phyloP scores from a whole-genome alignment of 768 basidiomycete species.

The Russula vinacea region DNA sequence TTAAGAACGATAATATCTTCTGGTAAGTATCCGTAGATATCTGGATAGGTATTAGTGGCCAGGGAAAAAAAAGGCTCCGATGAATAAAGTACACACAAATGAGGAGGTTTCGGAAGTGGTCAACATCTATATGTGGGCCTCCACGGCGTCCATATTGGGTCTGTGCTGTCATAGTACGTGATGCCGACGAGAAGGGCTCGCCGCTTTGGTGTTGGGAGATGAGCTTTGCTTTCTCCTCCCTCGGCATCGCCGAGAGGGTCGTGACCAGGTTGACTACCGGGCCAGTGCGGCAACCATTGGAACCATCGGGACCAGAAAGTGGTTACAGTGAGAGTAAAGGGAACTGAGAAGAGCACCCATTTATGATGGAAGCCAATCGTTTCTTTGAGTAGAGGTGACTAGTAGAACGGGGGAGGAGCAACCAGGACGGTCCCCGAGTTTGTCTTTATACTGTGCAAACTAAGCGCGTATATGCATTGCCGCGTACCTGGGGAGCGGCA shows the following conservation, averaged over 20 bases:
- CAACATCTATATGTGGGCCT: conserved; percentile 21
- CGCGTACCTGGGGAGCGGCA: no score
- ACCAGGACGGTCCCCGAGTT: neutral
- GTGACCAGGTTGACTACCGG: no score
- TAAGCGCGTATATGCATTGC: neutral
- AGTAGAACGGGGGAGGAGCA: neutral
- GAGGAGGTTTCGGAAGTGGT: conserved; percentile 22
- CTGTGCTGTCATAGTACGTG: neutral
- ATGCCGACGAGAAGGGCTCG: conserved; percentile 31
- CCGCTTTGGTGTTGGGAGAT: neutral
- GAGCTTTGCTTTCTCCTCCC: neutral
- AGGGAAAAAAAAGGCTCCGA: neutral
- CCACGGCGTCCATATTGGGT: conserved; percentile 2
- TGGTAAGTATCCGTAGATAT: conserved; percentile 18
- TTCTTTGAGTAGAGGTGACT: neutral
- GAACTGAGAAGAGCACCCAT: conserved; percentile 14
- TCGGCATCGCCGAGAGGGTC: no score
- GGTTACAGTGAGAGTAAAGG: neutral
- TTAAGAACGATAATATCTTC: conserved; percentile 27
- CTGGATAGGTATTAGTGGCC: neutral
- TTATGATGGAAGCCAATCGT: neutral
- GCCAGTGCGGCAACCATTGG: neutral
- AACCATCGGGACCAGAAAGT: neutral
- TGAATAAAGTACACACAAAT: neutral
- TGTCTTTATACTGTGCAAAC: neutral